Evolutionary conservation across 2,329 filamentous ascomycete genomes (phyloP), one percentile per base, ranked within the genome.

Genomic region (Fusarium brevicatenulatum): DNA sequence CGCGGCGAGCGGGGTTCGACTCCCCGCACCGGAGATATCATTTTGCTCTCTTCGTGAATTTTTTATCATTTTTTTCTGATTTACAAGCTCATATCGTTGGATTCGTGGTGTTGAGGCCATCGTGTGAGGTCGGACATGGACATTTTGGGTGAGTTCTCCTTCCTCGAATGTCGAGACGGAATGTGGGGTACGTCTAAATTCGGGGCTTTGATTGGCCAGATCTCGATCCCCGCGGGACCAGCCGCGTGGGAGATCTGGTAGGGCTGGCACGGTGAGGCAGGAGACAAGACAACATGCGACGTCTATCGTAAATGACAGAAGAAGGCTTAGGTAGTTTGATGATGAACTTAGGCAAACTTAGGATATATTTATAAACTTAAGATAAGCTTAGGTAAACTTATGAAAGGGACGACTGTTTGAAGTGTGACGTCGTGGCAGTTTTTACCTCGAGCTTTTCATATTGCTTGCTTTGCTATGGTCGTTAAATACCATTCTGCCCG

Each of bases 1-100:
- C 66, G 66, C 66, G 66, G 49, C 56, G 66, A 68, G 64, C 34
- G 34, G 66, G 66, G 66, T 69, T 69, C 66, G 66, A 69, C 18
- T 69, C 66, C 65, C 65, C 34, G 34, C 58, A 69, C 34, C 66
- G 66, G 66, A 69, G 66, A 13, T 34, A 18, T 5, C 40, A 2
- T 68, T 66, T 68, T 68, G 10, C 6, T 0, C 25, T 36, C 34
- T 36, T 36, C 9, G 16, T 18, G 8, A 36, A 36, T 18, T 6
- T 0, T 3, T 18, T 3, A 1, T 13, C 7, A 8, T 15, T 11
- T 36, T 28, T 64, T 28, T 9, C 23, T 30, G 16, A 19, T 50
- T 32, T 12, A 21, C 10, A 12, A 37, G 15, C n/a, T 23, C 16
- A 21, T 9, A 25, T 25, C 12, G 18, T 36, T 5, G 18, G 12